These are phyloP conservation scores for Lyophyllum shimeji DNA, from an alignment of 768 basidiomycete species.

Conservation along the genomic window DNA sequence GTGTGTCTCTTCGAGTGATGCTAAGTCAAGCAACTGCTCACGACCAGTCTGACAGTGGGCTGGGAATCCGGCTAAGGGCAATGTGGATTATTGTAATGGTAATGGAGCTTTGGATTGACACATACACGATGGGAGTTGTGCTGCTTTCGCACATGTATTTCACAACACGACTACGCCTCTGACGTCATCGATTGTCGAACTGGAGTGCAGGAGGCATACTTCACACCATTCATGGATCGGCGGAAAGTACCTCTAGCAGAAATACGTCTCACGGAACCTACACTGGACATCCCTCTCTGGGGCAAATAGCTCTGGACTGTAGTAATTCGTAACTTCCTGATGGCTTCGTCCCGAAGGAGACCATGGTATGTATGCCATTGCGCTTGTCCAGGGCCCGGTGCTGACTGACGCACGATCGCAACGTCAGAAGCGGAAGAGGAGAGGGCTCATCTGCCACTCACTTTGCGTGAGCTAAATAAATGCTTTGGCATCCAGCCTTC, in stretches of 20 bases:
- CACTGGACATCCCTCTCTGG: conserved; percentile 9
- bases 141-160: too few species aligned
- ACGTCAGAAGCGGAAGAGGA: not conserved
- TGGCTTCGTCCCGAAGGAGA: conserved; percentile 16
- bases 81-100: conserved; percentile 61
- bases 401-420: not conserved
- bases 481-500: conserved; percentile 16
- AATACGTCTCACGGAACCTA: too few species aligned
- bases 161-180: too few species aligned
- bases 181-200: too few species aligned
- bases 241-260: too few species aligned
- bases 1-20: conserved; percentile 22
- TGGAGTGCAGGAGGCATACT: too few species aligned
- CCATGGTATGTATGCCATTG: conserved; percentile 14
- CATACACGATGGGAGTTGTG: too few species aligned
- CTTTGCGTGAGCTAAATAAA: conserved; percentile 12
- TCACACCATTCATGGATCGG: too few species aligned
- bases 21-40: not conserved
- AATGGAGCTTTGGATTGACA: conserved; percentile 47
- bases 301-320: conserved; percentile 14
- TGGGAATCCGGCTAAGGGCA: conserved; percentile 51
- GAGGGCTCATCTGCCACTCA: not conserved
- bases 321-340: conserved; percentile 16
- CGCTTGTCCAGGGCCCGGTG: conserved; percentile 9
- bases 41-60: conserved; percentile 39